These are phyloP conservation scores for Grosmannia huntii DNA, from an alignment of 2,329 filamentous ascomycete species.

Conservation along the genomic window DNA sequence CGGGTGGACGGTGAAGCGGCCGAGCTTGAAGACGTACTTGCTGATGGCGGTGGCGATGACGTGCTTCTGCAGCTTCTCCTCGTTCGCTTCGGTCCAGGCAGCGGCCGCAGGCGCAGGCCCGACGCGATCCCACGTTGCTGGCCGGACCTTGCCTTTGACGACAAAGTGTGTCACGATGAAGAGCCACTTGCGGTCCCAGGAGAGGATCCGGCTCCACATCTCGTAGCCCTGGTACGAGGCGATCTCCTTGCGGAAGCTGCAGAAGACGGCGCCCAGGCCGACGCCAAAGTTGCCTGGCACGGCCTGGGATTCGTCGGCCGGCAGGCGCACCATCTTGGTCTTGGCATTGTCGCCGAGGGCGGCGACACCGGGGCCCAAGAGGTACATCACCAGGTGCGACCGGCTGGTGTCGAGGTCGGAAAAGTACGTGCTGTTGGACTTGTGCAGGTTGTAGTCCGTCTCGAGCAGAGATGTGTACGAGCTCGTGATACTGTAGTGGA, in stretches of 20 bases:
- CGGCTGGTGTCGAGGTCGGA: constrained; percentile 73
- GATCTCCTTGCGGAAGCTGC: constrained; percentile 63
- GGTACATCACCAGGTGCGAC: constrained; percentile 62
- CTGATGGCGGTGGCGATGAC: constrained; percentile 60
- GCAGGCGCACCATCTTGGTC: constrained; percentile 36
- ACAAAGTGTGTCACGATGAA: constrained; percentile 67
- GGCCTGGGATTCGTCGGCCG: constrained; percentile 20
- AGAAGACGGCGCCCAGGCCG: constrained; percentile 60
- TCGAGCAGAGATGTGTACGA: constrained; percentile 21
- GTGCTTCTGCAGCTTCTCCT: constrained; percentile 42
- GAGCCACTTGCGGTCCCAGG: constrained; percentile 74
- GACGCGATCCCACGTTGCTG: constrained; percentile 38
- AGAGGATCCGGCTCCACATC: constrained; percentile 57
- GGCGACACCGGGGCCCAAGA: constrained; percentile 47
- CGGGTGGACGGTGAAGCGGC: constrained; percentile 72
- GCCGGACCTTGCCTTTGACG: constrained; percentile 43
- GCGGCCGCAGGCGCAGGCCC: constrained; percentile 1
- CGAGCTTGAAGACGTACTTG: constrained; percentile 77
- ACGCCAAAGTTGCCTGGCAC: constrained; percentile 44
- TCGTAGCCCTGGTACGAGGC: constrained; percentile 56
- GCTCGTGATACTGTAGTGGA: constrained; percentile 22
- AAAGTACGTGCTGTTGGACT: constrained; percentile 59
- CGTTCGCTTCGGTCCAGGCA: constrained; percentile 12
- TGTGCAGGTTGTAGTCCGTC: constrained; percentile 28
- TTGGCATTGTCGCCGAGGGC: constrained; percentile 34